Conservation (phyloP, 176 grass and related monocot species). For the Carex scoparia region DNA sequence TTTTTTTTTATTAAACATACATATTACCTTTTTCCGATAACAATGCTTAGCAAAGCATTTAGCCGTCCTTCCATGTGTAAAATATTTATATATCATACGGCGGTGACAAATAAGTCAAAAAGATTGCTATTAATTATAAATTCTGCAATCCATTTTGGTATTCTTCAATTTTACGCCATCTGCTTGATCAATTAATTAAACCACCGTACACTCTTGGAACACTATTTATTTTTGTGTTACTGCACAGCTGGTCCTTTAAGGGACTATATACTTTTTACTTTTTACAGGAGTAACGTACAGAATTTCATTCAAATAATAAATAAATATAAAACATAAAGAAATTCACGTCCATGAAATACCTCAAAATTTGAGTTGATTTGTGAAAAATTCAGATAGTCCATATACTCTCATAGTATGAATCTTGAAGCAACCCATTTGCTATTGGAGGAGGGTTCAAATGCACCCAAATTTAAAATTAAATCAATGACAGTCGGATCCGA, state of each 20-base stretch:
- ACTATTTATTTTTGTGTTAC: not conserved
- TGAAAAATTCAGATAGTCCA: too few relatives aligned
- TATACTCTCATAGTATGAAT: too few relatives aligned
- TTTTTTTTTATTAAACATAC: not conserved
- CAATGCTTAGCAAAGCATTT: constrained; percentile 2
- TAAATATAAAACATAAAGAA: not conserved
- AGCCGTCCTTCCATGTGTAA: not conserved
- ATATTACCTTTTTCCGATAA: not conserved
- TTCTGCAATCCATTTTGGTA: not conserved
- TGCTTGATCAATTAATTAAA: not conserved
- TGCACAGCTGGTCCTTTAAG: too few relatives aligned
- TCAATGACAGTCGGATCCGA: too few relatives aligned
- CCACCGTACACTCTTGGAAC: not conserved
- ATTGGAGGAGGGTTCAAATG: too few relatives aligned
- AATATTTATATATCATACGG: not conserved
- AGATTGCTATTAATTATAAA: not conserved
- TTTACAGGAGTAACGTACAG: not conserved
- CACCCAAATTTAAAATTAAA: too few relatives aligned
- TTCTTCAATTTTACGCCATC: not conserved
- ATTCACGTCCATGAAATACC: too few relatives aligned
- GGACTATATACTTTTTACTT: not conserved
- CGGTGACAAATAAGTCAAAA: not conserved
- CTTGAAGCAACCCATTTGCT: too few relatives aligned
- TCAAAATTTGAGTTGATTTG: too few relatives aligned
- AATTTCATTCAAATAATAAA: too few relatives aligned